phyloP scores from a whole-genome alignment of 345 rosid species.

The Nephelium lappaceum region DNA sequence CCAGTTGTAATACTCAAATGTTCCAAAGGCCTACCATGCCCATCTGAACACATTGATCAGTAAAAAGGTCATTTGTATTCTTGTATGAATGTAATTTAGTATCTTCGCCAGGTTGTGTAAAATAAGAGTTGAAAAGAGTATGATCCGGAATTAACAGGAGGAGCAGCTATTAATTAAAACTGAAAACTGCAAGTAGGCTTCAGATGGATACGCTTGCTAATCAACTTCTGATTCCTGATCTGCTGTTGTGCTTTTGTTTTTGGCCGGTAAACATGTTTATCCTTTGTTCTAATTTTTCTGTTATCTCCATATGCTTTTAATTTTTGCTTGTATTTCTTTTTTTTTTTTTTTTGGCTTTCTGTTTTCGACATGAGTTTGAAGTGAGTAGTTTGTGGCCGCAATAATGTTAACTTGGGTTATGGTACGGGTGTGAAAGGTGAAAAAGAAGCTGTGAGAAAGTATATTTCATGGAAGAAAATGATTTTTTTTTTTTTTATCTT shows the following conservation, averaged over 20 bases:
- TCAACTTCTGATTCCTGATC: neutral
- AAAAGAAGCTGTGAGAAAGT: too few relatives aligned
- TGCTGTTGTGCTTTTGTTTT: neutral
- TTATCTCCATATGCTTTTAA: too few relatives aligned
- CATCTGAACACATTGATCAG: constrained; percentile 8
- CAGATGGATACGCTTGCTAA: neutral
- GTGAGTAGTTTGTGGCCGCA: too few relatives aligned
- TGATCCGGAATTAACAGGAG: neutral
- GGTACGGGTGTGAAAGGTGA: too few relatives aligned
- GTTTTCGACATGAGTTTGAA: too few relatives aligned
- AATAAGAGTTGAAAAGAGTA: neutral
- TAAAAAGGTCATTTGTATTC: constrained; percentile 9
- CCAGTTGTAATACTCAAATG: neutral
- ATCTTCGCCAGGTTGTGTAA: neutral
- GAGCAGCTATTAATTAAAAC: constrained; percentile 1
- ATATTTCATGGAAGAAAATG: too few relatives aligned
- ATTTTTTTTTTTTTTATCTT: too few relatives aligned
- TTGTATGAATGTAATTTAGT: neutral
- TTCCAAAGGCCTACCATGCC: neutral
- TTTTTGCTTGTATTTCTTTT: too few relatives aligned
- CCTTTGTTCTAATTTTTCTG: neutral
- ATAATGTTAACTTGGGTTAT: too few relatives aligned
- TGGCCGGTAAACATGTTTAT: neutral
- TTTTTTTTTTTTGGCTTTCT: neutral
- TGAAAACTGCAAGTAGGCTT: neutral